Base-by-base conservation (phyloP, 192 early-diverging fungal species). In the Dissophora ornata region DNA sequence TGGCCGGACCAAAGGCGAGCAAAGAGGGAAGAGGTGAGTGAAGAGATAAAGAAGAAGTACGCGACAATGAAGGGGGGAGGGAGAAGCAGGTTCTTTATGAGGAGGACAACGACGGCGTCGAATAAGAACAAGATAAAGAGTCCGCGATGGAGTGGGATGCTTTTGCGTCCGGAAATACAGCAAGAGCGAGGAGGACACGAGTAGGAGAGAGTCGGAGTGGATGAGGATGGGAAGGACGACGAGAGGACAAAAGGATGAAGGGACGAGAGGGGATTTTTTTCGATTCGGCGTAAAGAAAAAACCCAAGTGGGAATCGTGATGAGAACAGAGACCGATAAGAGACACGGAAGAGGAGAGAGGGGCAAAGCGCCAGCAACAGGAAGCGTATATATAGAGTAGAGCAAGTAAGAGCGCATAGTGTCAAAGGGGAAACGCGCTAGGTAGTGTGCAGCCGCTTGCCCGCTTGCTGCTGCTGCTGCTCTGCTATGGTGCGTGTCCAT, bases 231-330 rank as follows among this genome's bases (percentile, higher is more conserved):
- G 49, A 51, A n/a, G n/a, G 18, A 10, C 1, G 40, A 41, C 18
- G 40, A 41, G 11, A n/a, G n/a, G 40, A 41, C 40, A 41, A 41
- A 25, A 4, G 13, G 30, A 54, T 15, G 29, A 18, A 36, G 52
- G n/a, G 22, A 19, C 30, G 33, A 12, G 21, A 36, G 30, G 33
- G 26, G 19, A 55, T n/a, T n/a, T n/a, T n/a, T n/a, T n/a, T n/a
- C n/a, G n/a, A n/a, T n/a, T 12, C 36, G 7, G 36, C 36, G 19
- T n/a, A 22, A 52, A 29, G 28, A 29, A 51, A 18, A 51, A 28
- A 51, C 7, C 28, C 49, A 51, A 51, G 26, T 51, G 49, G 28
- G 49, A 51, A 51, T 51, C 49, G 49, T 51, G 49, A 51, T 24
- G 49, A 29, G 49, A 28, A 28, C 49, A 51, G 49, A 28, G 49